phyloP scores from a whole-genome alignment of 768 basidiomycete species.

The Agrocybe pediades region DNA sequence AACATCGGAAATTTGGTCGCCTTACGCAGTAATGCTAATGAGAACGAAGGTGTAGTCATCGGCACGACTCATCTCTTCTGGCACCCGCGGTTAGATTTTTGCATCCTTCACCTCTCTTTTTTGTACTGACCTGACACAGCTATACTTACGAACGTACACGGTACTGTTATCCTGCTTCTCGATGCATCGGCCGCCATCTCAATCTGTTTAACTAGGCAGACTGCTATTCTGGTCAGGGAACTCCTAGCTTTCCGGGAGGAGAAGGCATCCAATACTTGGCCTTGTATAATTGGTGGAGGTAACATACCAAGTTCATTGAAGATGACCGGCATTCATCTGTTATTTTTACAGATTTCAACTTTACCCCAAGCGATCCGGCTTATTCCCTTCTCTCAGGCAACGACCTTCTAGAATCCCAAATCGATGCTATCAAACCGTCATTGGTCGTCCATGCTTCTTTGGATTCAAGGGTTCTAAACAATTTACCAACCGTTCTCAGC shows the following conservation, averaged over 20 bases:
- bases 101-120: neutral
- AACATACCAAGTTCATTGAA: neutral
- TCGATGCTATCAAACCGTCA: slow-evolving; percentile 54
- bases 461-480: slow-evolving; percentile 53
- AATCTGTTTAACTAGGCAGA: slow-evolving; percentile 55
- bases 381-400: slow-evolving; percentile 78
- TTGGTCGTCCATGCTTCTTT: slow-evolving; percentile 73
- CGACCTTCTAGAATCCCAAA: slow-evolving; percentile 55
- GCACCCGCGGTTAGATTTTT: slow-evolving; percentile 74
- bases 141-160: slow-evolving; percentile 86
- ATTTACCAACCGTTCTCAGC: slow-evolving; percentile 7
- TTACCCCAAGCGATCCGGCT: slow-evolving; percentile 75
- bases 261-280: slow-evolving; percentile 56
- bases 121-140: slow-evolving; percentile 31
- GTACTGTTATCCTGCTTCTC: slow-evolving; percentile 30
- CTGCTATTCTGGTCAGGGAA: slow-evolving; percentile 71
- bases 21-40: slow-evolving; percentile 45
- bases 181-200: neutral
- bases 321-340: no score
- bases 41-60: slow-evolving; percentile 62
- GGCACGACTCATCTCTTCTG: slow-evolving; percentile 95
- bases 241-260: slow-evolving; percentile 55
- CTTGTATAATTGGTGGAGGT: slow-evolving; percentile 87
- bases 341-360: slow-evolving; percentile 78
- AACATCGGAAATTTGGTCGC: slow-evolving; percentile 83